Evolutionary conservation across 306 rosid genomes (phyloP).

Genomic region (Prunus campanulata): DNA sequence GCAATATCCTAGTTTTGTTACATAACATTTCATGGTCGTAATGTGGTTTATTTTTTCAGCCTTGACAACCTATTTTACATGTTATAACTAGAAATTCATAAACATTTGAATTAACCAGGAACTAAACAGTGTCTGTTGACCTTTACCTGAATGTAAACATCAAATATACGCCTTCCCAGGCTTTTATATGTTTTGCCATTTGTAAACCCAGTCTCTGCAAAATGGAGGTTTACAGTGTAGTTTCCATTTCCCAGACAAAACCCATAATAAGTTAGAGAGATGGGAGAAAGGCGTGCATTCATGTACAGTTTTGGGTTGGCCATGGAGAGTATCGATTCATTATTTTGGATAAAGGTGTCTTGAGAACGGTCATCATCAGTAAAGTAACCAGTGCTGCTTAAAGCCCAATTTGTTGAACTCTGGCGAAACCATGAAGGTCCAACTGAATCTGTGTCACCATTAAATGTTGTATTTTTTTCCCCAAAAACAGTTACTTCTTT

Average conservation of each 20-base stretch:
- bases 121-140: background rate
- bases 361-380: too few relatives aligned
- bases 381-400: conserved; percentile 55
- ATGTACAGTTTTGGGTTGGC: conserved; percentile 38
- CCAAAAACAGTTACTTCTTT: too few relatives aligned
- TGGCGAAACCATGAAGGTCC: too few relatives aligned
- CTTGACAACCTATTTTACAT: background rate
- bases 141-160: conserved; percentile 43
- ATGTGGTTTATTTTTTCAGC: background rate
- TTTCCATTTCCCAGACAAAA: conserved; percentile 36
- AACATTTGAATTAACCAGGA: background rate
- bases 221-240: conserved; percentile 40
- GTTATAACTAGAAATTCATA: background rate
- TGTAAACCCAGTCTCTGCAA: conserved; percentile 39
- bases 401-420: too few relatives aligned
- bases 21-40: background rate
- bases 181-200: conserved; percentile 22
- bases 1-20: conserved; percentile 3
- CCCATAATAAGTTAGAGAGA: conserved; percentile 47
- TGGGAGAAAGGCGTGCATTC: conserved; percentile 66
- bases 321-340: conserved; percentile 29
- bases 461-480: too few relatives aligned
- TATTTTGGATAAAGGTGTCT: too few relatives aligned
- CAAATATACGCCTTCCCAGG: conserved; percentile 52
- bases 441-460: too few relatives aligned